Conservation (phyloP, 2,329 filamentous ascomycete genomes). For the Cladosporium cucumerinum region DNA sequence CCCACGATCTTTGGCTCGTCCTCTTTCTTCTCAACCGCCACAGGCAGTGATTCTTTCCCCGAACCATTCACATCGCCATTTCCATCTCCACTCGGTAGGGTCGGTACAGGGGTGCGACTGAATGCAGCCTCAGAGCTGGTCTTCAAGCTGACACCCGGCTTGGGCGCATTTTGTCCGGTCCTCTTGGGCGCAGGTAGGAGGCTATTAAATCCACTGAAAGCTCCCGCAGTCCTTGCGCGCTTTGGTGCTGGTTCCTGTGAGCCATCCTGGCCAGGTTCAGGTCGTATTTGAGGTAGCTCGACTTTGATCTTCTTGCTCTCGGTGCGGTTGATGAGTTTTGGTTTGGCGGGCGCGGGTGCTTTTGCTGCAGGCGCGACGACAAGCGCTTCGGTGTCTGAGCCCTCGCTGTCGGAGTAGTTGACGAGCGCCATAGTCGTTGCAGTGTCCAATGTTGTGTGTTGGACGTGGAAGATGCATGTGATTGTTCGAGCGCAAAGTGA, state of each 20-base stretch:
- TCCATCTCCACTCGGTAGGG: slow-evolving; percentile 35
- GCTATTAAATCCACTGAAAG: slow-evolving; percentile 79
- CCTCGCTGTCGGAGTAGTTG: slow-evolving; percentile 77
- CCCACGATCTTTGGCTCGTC: slow-evolving; percentile 67
- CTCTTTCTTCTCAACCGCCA: slow-evolving; percentile 24
- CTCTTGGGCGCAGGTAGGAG: slow-evolving; percentile 81
- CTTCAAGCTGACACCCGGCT: slow-evolving; percentile 67
- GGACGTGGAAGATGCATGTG: background rate
- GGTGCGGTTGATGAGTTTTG: slow-evolving; percentile 50
- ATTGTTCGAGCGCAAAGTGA: slow-evolving; percentile 5
- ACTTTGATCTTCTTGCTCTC: slow-evolving; percentile 85
- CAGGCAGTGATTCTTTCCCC: background rate
- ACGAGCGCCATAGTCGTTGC: slow-evolving; percentile 65
- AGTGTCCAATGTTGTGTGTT: background rate
- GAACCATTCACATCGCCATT: slow-evolving; percentile 2
- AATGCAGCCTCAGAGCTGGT: slow-evolving; percentile 83
- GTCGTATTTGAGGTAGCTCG: slow-evolving; percentile 61
- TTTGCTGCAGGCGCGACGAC: slow-evolving; percentile 28
- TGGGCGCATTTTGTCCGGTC: slow-evolving; percentile 38
- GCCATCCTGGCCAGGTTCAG: slow-evolving; percentile 39
- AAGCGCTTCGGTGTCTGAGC: slow-evolving; percentile 53
- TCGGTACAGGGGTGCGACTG: slow-evolving; percentile 57
- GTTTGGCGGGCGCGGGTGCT: slow-evolving; percentile 37
- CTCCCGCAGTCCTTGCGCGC: slow-evolving; percentile 60
- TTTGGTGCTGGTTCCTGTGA: slow-evolving; percentile 63